Evolutionary conservation across 2,329 filamentous ascomycete genomes (phyloP).

Genomic region (Sphaceloma murrayae): DNA sequence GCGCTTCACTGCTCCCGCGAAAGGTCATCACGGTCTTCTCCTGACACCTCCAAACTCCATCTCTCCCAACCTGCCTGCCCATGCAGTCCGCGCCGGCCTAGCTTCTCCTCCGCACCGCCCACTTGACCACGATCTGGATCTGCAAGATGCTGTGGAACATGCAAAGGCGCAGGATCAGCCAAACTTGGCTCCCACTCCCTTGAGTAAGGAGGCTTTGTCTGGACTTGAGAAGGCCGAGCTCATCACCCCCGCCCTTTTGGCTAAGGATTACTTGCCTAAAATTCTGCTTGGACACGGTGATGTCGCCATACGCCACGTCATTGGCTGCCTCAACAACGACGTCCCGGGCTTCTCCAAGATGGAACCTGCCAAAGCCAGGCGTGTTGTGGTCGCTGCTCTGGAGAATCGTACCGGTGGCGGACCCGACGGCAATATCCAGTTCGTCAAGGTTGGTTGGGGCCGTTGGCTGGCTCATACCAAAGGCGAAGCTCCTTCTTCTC

Average conservation of each 20-base stretch:
- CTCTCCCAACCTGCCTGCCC: conserved; percentile 75
- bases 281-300: conserved; percentile 86
- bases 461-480: conserved; percentile 79
- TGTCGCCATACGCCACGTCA: conserved; percentile 87
- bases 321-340: conserved; percentile 84
- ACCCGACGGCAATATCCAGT: conserved; percentile 62
- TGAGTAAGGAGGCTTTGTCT: conserved; percentile 44
- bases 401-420: conserved; percentile 62
- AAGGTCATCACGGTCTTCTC: conserved; percentile 43
- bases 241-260: conserved; percentile 77
- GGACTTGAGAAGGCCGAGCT: conserved; percentile 62
- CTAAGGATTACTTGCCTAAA: conserved; percentile 80
- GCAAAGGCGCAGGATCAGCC: conserved; percentile 37
- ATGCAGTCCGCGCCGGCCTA: conserved; percentile 56
- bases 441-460: conserved; percentile 96
- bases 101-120: conserved; percentile 38
- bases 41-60: conserved; percentile 93
- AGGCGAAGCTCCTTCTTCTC: conserved; percentile 45
- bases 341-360: conserved; percentile 89
- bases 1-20: conserved; percentile 23
- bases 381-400: conserved; percentile 83
- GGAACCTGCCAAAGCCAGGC: conserved; percentile 77
- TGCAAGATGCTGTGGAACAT: conserved; percentile 58
- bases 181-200: conserved; percentile 24
- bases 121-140: conserved; percentile 79